Evolutionary conservation across 2,329 filamentous ascomycete genomes (phyloP).

Genomic region (Aspergillus niger): DNA sequence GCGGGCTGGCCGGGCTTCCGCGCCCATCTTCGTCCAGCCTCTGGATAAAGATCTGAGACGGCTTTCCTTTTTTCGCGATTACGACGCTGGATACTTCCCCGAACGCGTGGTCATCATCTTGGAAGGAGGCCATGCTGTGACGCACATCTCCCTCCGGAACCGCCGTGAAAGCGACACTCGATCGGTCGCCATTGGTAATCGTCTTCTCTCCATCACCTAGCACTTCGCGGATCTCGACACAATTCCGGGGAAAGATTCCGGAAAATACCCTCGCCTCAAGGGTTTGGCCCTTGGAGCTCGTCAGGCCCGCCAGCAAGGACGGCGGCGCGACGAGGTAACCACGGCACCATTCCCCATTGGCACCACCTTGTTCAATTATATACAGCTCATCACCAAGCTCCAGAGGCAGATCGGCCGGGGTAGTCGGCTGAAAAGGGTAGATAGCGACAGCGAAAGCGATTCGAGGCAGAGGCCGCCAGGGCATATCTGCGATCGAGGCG

Average conservation of each 20-base stretch:
- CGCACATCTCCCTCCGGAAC: constrained; percentile 32
- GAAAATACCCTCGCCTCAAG: constrained; percentile 95
- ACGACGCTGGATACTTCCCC: constrained; percentile 37
- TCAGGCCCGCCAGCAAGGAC: constrained; percentile 86
- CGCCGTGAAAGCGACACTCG: constrained; percentile 39
- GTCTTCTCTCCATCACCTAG: constrained; percentile 67
- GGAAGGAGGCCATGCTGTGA: constrained; percentile 31
- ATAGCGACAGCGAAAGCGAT: constrained; percentile 98
- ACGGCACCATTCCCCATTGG: constrained; percentile 84
- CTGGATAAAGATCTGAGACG: constrained; percentile 43
- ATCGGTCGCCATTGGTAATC: constrained; percentile 36
- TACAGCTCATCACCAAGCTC: constrained; percentile 98
- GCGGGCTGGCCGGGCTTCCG: constrained; percentile 33
- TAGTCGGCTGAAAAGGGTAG: constrained; percentile 86
- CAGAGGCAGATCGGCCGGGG: constrained; percentile 87
- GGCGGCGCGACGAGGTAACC: constrained; percentile 95
- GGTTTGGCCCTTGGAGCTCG: constrained; percentile 86
- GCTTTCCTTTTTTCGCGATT: constrained; percentile 42
- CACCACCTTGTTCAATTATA: constrained; percentile 92
- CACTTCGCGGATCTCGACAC: constrained; percentile 91
- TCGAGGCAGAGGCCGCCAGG: constrained; percentile 93
- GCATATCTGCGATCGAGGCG: constrained; percentile 61
- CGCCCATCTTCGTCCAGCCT: constrained; percentile 38
- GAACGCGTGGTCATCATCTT: constrained; percentile 27
- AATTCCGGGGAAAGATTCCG: constrained; percentile 94